These are phyloP conservation scores for Calendula officinalis DNA, from an alignment of 129 eudicot genomes.

Conservation along the genomic window DNA sequence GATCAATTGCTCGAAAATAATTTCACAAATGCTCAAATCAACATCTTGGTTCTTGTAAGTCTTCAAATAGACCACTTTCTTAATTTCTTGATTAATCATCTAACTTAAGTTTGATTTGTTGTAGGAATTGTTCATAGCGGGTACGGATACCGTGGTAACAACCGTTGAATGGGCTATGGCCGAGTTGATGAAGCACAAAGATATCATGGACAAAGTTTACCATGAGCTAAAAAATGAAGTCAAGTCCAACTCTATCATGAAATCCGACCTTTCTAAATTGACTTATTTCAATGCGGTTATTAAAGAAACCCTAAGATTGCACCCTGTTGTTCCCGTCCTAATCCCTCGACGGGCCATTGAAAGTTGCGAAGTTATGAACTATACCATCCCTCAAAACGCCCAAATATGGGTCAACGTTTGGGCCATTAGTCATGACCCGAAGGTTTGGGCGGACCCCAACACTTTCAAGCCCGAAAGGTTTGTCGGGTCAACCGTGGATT, in stretches of 20 bases:
- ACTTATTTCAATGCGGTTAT: constrained; percentile 35
- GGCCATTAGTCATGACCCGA: constrained; percentile 43
- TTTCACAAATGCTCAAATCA: constrained; percentile 36
- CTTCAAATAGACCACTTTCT: background rate
- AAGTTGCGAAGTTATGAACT: constrained; percentile 36
- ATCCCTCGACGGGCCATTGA: constrained; percentile 31
- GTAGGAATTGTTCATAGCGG: constrained; percentile 41
- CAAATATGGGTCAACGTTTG: constrained; percentile 42
- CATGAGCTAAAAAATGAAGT: constrained; percentile 19
- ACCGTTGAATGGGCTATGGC: constrained; percentile 46
- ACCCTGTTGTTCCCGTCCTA: constrained; percentile 45
- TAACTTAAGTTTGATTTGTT: background rate
- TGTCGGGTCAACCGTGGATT: constrained; percentile 30
- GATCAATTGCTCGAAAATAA: constrained; percentile 38
- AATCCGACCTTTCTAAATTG: constrained; percentile 27
- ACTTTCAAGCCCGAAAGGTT: constrained; percentile 34
- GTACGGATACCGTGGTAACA: constrained; percentile 25
- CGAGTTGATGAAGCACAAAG: constrained; percentile 40
- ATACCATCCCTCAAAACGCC: constrained; percentile 33
- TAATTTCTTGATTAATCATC: no score
- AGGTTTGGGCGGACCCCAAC: constrained; percentile 37
- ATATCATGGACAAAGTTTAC: constrained; percentile 16
- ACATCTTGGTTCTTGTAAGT: constrained; percentile 34
- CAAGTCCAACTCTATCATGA: background rate
- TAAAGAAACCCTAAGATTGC: constrained; percentile 43